phyloP scores from a whole-genome alignment of 139 green algal species.

The Bryopsis sp. region DNA sequence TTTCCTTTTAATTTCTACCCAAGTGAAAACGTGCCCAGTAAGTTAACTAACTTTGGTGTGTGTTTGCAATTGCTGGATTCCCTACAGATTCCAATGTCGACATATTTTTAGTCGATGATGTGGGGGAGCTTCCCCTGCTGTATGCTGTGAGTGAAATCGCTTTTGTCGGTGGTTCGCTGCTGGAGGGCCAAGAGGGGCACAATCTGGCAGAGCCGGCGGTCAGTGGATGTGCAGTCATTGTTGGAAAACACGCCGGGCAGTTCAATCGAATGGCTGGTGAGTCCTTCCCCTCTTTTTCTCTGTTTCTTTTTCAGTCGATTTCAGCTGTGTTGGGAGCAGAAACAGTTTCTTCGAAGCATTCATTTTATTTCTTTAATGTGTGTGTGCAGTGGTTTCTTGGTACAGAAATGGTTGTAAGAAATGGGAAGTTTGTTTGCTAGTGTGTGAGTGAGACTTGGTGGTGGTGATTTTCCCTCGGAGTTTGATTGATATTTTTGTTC shows the following conservation, averaged over 20 bases:
- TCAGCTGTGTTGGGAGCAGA: too few relatives aligned
- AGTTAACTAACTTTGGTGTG: too few relatives aligned
- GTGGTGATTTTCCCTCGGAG: too few relatives aligned
- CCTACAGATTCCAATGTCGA: too few relatives aligned
- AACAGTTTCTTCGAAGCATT: too few relatives aligned
- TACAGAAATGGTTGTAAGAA: not conserved
- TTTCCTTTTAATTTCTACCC: too few relatives aligned
- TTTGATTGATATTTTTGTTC: not conserved
- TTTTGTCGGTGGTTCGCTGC: slow-evolving; percentile 15
- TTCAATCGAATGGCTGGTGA: slow-evolving; percentile 31
- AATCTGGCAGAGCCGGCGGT: slow-evolving; percentile 41
- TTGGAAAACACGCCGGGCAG: slow-evolving; percentile 36
- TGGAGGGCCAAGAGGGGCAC: slow-evolving; percentile 20
- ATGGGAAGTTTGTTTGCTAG: not conserved
- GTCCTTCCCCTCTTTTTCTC: not conserved
- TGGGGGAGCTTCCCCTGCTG: slow-evolving; percentile 28
- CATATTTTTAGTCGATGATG: slow-evolving; percentile 39
- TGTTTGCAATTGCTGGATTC: too few relatives aligned
- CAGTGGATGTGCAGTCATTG: slow-evolving; percentile 43
- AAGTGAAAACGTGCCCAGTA: too few relatives aligned
- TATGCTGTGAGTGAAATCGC: slow-evolving; percentile 18
- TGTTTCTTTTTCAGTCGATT: too few relatives aligned
- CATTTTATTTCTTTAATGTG: slow-evolving; percentile 3
- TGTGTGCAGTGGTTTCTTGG: not conserved
- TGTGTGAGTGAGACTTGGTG: too few relatives aligned